Evolutionary conservation across 768 basidiomycete genomes (phyloP), one percentile per base, ranked within the genome.

Genomic region (Aureoboletus auriporus): DNA sequence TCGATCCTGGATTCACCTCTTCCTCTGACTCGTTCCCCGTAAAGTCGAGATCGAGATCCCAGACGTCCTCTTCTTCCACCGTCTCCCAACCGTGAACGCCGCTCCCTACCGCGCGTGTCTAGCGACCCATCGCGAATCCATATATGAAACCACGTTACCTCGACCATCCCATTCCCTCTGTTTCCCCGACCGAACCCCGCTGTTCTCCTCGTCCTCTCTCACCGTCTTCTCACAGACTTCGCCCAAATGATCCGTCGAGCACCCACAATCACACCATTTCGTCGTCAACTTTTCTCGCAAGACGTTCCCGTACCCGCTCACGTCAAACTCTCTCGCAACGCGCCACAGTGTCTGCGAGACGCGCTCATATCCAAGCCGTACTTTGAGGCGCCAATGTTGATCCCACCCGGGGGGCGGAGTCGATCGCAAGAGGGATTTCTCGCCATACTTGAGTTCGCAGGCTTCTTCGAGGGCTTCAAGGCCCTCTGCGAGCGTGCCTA

Each of bases 231-330:
- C 86, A 53, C 86, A 87, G 13, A 88, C 86, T 61, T 87, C 85
- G 1, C 84, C 82, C 11, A 88, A 69, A 58, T 87, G 84, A 61
- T 86, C 86, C 26, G 86, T 86, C 41, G 84, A 86, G 60, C 86
- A 88, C 1, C 86, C 86, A 65, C 86, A 88, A 50, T 86, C 85
- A 60, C 86, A 88, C 86, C 86, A 88, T 56, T 86, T 87, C 5
- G 73, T 75, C 11, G 80, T 82, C 44, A 88, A 64, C 65, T 88
- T 88, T 54, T 88, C 86, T 27, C 84, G 71, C 29, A 88, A 68
- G 12, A 86, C 78, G 31, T 73, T 69, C 0, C 86, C 86, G 54
- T 86, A 88, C 10, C 86, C 86, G 27, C 80, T 75, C 3, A 85
- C 80, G 56, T 86, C 83, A 51, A 86, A 86, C 58, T 88, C 86